These are phyloP conservation scores for Juglanconis oblonga DNA, from an alignment of 2,329 filamentous ascomycete species.

Conservation along the genomic window DNA sequence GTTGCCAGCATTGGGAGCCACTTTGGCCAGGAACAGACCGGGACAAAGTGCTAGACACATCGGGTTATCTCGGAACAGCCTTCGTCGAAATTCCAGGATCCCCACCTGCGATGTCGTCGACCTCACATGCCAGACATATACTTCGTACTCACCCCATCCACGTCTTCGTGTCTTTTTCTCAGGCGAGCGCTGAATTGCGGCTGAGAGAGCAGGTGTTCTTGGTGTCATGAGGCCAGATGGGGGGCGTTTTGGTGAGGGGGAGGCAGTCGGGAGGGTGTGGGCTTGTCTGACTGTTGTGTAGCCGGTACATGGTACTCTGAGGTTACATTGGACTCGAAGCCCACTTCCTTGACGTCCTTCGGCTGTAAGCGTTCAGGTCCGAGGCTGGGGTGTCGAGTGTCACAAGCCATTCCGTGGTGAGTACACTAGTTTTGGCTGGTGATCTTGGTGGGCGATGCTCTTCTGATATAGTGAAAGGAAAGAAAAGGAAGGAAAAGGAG, in stretches of 20 bases:
- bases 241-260: not conserved
- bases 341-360: not conserved
- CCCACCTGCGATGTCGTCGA: too few relatives aligned
- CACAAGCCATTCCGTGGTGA: too few relatives aligned
- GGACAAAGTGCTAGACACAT: not conserved
- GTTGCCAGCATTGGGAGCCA: not conserved
- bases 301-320: not conserved
- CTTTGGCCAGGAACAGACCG: not conserved
- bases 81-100: not conserved
- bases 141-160: too few relatives aligned
- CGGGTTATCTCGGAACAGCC: slow-evolving; percentile 3
- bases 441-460: too few relatives aligned
- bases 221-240: not conserved
- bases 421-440: too few relatives aligned
- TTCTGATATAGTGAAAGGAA: too few relatives aligned
- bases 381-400: too few relatives aligned
- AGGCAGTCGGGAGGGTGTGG: not conserved
- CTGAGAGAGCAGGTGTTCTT: not conserved
- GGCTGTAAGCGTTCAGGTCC: not conserved
- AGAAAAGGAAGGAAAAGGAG: too few relatives aligned
- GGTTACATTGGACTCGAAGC: not conserved
- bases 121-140: too few relatives aligned
- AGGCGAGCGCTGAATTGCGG: not conserved
- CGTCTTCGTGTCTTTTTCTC: too few relatives aligned
- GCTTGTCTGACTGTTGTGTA: too few relatives aligned